phyloP scores from a whole-genome alignment of 495 filamentous ascomycete genomes.

The Aspergillus conjunctus region DNA sequence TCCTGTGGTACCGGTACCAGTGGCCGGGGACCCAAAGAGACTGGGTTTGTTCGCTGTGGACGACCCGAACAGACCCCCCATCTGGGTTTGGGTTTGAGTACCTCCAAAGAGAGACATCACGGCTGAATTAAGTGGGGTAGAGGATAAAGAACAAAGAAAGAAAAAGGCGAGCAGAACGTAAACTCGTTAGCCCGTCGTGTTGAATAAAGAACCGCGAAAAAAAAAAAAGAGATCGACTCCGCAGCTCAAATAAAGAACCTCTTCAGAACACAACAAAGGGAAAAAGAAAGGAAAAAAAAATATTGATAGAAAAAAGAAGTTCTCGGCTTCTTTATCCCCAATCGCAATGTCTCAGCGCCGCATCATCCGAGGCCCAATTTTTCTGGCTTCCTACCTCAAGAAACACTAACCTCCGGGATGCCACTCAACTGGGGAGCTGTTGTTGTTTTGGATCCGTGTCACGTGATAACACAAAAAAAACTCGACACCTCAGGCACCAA shows the following conservation, averaged over 20 bases:
- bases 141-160: neutral
- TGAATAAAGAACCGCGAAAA: neutral
- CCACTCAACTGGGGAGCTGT: neutral
- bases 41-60: constrained; percentile 38
- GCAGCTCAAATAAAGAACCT: neutral
- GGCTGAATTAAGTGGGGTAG: neutral
- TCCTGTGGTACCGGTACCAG: constrained; percentile 23
- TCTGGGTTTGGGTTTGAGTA: constrained; percentile 17
- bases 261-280: neutral
- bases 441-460: constrained; percentile 22
- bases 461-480: constrained; percentile 10
- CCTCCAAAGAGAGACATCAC: constrained; percentile 46
- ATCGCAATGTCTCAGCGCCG: constrained; percentile 3
- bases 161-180: neutral
- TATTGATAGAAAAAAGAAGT: neutral
- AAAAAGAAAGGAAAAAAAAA: neutral
- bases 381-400: neutral
- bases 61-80: constrained; percentile 22
- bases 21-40: constrained; percentile 33
- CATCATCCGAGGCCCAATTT: constrained; percentile 2
- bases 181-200: neutral
- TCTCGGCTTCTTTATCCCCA: neutral
- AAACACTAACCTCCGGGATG: too few relatives aligned
- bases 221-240: constrained; percentile 6
- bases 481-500: neutral